Evolutionary conservation across 1,139 yeast species (phyloP), one percentile per base, ranked within the genome.

Genomic region (Taphrina confusa): DNA sequence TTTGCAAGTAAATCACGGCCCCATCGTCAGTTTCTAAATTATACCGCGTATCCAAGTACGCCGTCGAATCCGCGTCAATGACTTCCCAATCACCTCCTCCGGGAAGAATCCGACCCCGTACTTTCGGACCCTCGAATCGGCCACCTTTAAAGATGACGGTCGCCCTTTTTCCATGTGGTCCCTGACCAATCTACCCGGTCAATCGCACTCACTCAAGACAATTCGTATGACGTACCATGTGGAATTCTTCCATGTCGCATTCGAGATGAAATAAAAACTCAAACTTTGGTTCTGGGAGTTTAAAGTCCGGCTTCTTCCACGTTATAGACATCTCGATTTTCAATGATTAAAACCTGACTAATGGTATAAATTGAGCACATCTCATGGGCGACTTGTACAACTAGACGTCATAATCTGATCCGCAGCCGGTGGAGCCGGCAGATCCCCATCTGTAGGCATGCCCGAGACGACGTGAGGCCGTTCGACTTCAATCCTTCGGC

Each of bases 241-340:
- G 50, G 30, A 54, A 54, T 20, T 42, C 51, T 44, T 54, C 58
- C 58, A 54, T 54, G 45, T 54, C 58, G 36, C 58, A 54, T 54
- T 54, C 58, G n/a, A 54, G 34, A 18, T 54, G 58, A 11, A 44
- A 44, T 12, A 54, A 22, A 34, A 54, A 54, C 51, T 54, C 58
- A 44, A 54, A 54, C 33, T 44, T 34, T 12, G 58, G 58, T 23
- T 44, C 51, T 8, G 58, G 58, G 9, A 54, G 51, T 36, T 42
- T 42, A 20, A 44, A 54, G 27, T 31, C 44, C 9, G 58, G 58
- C 22, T 44, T 42, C 9, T 18, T 22, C 58, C 58, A 54, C 16
- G 20, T 28, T 5, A 25, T 40, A 3, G 18, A 9, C 50, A 30
- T 45, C 4, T 30, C 5, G 2, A 23, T 4, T 2, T 9, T 2